Conservation (phyloP, 345 rosid species). For the Salix caprea region DNA sequence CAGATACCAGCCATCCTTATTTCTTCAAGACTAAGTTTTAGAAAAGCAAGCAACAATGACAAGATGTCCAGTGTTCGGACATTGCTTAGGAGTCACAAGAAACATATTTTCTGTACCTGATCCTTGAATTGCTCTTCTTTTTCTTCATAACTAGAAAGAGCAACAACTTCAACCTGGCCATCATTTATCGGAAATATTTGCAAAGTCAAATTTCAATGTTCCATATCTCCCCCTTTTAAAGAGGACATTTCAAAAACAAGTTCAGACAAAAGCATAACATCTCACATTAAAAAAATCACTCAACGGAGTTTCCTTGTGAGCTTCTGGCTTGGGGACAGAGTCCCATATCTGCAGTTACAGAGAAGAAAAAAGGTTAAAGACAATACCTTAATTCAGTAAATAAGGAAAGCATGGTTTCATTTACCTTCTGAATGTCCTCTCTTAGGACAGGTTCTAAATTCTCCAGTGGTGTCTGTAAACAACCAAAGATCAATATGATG, state of each 20-base stretch:
- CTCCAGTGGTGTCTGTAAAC: slow-evolving; percentile 84
- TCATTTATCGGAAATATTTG: slow-evolving; percentile 8
- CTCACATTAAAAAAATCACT: slow-evolving; percentile 97
- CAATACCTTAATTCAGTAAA: neutral
- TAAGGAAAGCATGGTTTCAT: slow-evolving; percentile 16
- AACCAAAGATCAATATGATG: slow-evolving; percentile 11
- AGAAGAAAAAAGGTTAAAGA: slow-evolving; percentile 4
- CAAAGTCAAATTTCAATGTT: slow-evolving; percentile 5
- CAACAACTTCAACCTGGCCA: slow-evolving; percentile 89
- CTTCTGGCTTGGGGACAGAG: slow-evolving; percentile 87
- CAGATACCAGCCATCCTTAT: neutral
- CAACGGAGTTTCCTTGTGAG: slow-evolving; percentile 83
- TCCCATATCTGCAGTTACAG: slow-evolving; percentile 85
- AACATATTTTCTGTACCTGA: slow-evolving; percentile 52
- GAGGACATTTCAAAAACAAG: neutral
- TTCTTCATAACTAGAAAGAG: slow-evolving; percentile 96
- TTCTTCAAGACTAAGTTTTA: neutral
- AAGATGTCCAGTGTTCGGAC: neutral
- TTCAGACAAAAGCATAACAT: slow-evolving; percentile 6
- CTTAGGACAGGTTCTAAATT: slow-evolving; percentile 88
- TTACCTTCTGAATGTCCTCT: slow-evolving; percentile 97
- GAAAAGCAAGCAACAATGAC: neutral
- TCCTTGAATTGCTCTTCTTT: slow-evolving; percentile 93
- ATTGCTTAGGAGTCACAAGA: neutral
- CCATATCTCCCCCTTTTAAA: neutral